Evolutionary conservation across 129 eudicot species (phyloP).

Genomic region (Artemisia argyi): DNA sequence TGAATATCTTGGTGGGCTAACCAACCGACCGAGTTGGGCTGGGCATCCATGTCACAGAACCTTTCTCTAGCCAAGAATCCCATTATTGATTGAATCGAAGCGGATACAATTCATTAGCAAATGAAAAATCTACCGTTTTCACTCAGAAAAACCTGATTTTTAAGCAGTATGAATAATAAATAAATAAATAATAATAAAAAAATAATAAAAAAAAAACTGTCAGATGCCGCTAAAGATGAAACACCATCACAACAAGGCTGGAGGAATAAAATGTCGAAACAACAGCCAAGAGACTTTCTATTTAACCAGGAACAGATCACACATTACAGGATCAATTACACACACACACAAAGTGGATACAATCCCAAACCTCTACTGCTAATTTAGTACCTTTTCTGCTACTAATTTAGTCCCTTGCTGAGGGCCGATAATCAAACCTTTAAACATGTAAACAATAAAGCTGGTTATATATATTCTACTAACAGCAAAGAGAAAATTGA

Average conservation of each 20-base stretch:
- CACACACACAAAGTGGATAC: constrained; percentile 10
- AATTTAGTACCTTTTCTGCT: neutral
- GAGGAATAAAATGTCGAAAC: neutral
- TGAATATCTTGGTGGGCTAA: no score
- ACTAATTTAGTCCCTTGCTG: no score
- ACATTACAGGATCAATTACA: constrained; percentile 13
- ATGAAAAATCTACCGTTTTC: no score
- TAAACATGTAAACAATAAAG: constrained; percentile 14
- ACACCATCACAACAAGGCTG: neutral
- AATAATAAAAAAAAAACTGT: no score
- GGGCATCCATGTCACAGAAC: no score
- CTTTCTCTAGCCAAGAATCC: no score
- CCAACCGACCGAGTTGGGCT: no score
- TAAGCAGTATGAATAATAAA: no score
- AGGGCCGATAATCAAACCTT: neutral
- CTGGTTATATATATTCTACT: neutral
- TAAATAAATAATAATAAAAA: no score
- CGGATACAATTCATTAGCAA: no score
- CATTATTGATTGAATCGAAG: no score
- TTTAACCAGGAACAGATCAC: constrained; percentile 15
- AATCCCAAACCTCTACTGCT: constrained; percentile 12
- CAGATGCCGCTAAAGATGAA: neutral
- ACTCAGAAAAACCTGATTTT: no score
- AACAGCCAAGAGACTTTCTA: constrained; percentile 32
- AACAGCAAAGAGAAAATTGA: neutral